Conservation (phyloP, 768 basidiomycete genomes). For the Tylopilus sp. region DNA sequence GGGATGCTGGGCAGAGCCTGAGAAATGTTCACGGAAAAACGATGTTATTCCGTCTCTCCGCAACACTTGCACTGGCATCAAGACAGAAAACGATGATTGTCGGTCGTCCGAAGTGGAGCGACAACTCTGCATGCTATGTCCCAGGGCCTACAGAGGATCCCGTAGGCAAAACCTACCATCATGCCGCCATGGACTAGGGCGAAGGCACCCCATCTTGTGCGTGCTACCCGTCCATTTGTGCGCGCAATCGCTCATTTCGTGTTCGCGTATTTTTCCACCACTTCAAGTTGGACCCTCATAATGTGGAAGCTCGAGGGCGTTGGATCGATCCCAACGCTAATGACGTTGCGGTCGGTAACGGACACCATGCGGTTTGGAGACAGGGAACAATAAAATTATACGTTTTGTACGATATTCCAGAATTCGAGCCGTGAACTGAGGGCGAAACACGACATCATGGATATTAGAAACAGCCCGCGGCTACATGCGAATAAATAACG, state of each 20-base stretch:
- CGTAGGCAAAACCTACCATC: constrained; percentile 72
- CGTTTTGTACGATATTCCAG: constrained; percentile 12
- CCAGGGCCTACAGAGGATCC: constrained; percentile 64
- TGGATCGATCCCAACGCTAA: constrained; percentile 12
- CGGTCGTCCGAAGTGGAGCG: constrained; percentile 10
- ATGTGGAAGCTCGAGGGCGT: too few relatives aligned
- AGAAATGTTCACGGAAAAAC: constrained; percentile 48
- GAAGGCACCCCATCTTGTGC: too few relatives aligned
- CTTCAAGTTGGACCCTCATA: too few relatives aligned
- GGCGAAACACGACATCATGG: constrained; percentile 23
- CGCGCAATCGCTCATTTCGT: too few relatives aligned
- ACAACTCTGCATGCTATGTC: constrained; percentile 60
- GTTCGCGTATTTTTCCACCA: too few relatives aligned
- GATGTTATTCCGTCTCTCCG: constrained; percentile 49
- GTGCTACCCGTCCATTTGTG: too few relatives aligned
- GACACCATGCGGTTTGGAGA: constrained; percentile 24
- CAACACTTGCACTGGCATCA: constrained; percentile 39
- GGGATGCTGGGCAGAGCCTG: constrained; percentile 18
- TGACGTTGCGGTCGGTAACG: constrained; percentile 24
- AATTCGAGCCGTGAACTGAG: constrained; percentile 12
- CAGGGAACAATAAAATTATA: constrained; percentile 18
- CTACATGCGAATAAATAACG: constrained; percentile 32
- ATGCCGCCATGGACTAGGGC: constrained; percentile 71
- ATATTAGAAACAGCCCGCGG: constrained; percentile 24
- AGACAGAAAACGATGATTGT: constrained; percentile 20